phyloP scores from a whole-genome alignment of 129 eudicot genomes.

The Saussurea involucrata region DNA sequence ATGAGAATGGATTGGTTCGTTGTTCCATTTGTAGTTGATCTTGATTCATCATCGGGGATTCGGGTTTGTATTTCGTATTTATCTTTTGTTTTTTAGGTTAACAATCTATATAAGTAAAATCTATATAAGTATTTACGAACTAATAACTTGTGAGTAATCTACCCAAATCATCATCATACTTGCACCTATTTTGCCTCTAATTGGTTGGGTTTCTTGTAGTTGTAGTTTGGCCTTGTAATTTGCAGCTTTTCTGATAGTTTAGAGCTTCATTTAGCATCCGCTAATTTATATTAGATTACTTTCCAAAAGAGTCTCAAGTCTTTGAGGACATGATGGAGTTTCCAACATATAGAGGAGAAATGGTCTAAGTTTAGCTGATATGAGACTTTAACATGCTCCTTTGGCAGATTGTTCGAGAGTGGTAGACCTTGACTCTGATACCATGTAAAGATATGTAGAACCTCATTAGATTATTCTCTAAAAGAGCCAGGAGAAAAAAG shows the following conservation, averaged over 20 bases:
- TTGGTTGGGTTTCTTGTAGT: background rate
- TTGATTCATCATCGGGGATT: background rate
- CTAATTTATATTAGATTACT: no score
- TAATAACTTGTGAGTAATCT: background rate
- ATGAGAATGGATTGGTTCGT: conserved; percentile 86
- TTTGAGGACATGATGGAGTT: no score
- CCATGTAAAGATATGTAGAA: no score
- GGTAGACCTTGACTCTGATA: no score
- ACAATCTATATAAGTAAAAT: conserved; percentile 25
- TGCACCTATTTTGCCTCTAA: background rate
- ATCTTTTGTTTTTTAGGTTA: conserved; percentile 13
- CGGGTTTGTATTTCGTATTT: background rate
- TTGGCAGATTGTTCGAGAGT: no score
- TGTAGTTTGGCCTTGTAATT: conserved; percentile 5
- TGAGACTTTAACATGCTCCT: no score
- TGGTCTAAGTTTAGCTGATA: no score
- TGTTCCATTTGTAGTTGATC: conserved; percentile 84
- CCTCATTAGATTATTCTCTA: no score
- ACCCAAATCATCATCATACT: background rate
- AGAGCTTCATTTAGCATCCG: background rate
- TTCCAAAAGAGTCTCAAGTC: no score
- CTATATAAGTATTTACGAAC: background rate
- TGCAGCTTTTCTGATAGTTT: conserved; percentile 1
- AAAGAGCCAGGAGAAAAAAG: no score
- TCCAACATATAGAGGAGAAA: no score